phyloP scores from a whole-genome alignment of 2,329 filamentous ascomycete genomes.

The Neofusicoccum cordaticola region DNA sequence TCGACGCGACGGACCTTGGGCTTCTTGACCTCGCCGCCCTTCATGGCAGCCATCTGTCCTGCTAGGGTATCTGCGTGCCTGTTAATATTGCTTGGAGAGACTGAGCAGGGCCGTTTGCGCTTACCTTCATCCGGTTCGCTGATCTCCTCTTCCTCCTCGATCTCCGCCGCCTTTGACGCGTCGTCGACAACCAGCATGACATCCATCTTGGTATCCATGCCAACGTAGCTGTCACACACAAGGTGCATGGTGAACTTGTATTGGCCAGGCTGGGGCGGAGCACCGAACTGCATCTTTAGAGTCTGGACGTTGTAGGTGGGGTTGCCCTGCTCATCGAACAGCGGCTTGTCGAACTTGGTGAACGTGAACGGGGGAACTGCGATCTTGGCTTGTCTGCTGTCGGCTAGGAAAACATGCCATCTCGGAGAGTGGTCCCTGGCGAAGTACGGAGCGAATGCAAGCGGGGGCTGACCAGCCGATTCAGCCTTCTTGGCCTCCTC shows the following conservation, averaged over 20 bases:
- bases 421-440: constrained; percentile 83
- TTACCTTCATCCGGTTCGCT: constrained; percentile 97
- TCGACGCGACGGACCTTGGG: constrained; percentile 56
- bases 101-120: constrained; percentile 32
- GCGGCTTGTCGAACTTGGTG: constrained; percentile 82
- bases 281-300: constrained; percentile 71
- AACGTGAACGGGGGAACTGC: constrained; percentile 97
- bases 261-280: constrained; percentile 60
- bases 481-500: constrained; percentile 63
- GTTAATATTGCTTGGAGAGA: constrained; percentile 25
- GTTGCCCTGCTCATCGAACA: constrained; percentile 74
- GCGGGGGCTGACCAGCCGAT: constrained; percentile 60
- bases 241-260: constrained; percentile 95
- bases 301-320: constrained; percentile 96
- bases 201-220: constrained; percentile 89
- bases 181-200: constrained; percentile 88
- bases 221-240: constrained; percentile 91
- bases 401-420: constrained; percentile 93
- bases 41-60: constrained; percentile 85
- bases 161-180: constrained; percentile 74
- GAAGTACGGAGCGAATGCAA: constrained; percentile 89
- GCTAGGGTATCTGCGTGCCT: constrained; percentile 71
- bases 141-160: constrained; percentile 88
- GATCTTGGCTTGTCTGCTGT: constrained; percentile 92
- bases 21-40: constrained; percentile 63